phyloP scores from a whole-genome alignment of 2,329 filamentous ascomycete genomes.

The Ophiostoma sp. region DNA sequence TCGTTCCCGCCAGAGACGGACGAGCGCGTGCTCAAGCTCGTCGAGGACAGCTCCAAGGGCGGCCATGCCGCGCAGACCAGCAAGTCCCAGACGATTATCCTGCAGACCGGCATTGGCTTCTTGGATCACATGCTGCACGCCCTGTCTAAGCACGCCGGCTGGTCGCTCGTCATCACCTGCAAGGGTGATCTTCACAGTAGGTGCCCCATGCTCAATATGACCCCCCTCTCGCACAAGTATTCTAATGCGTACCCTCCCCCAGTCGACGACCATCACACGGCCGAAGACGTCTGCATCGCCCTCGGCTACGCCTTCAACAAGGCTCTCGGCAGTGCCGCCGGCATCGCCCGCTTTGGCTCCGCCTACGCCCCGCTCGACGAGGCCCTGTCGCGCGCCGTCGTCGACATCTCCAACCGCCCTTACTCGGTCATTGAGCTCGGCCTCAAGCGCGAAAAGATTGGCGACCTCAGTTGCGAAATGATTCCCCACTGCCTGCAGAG shows the following conservation, averaged over 20 bases:
- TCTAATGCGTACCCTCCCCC: neutral
- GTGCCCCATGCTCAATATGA: neutral
- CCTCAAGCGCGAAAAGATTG: slow-evolving; percentile 87
- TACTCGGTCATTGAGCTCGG: slow-evolving; percentile 82
- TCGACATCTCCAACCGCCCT: slow-evolving; percentile 91
- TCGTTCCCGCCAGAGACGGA: slow-evolving; percentile 65
- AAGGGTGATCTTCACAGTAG: slow-evolving; percentile 86
- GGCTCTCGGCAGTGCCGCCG: slow-evolving; percentile 74
- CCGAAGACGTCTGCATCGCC: slow-evolving; percentile 92
- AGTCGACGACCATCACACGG: slow-evolving; percentile 99
- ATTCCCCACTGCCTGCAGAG: slow-evolving; percentile 92
- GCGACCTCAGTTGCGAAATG: slow-evolving; percentile 93
- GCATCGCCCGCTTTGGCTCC: slow-evolving; percentile 85
- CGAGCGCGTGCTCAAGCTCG: slow-evolving; percentile 49
- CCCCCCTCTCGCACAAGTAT: neutral
- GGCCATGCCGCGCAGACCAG: slow-evolving; percentile 82
- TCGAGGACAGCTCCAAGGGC: slow-evolving; percentile 46
- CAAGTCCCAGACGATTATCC: slow-evolving; percentile 78
- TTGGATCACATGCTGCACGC: slow-evolving; percentile 99
- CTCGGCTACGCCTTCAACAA: slow-evolving; percentile 81
- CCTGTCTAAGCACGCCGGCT: slow-evolving; percentile 91
- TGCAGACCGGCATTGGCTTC: slow-evolving; percentile 95
- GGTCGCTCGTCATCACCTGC: slow-evolving; percentile 82
- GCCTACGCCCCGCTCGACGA: slow-evolving; percentile 95
- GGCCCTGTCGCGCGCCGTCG: slow-evolving; percentile 86